These are phyloP conservation scores for Nothophoma quercina DNA, from an alignment of 2,329 filamentous ascomycete species.

Conservation along the genomic window DNA sequence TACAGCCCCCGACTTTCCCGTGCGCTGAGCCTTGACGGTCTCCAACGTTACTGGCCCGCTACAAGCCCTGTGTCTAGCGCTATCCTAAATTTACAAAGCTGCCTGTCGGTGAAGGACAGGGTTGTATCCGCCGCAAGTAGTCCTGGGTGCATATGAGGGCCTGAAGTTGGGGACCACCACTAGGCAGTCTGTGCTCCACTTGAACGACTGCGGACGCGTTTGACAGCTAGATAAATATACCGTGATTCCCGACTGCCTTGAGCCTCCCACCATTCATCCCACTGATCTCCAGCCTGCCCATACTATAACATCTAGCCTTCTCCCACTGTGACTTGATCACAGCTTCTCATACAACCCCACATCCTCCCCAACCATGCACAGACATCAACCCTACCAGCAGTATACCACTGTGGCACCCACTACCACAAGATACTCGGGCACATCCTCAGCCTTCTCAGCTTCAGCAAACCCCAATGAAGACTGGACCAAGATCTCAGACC, in stretches of 20 bases:
- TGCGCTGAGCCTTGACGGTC: conserved; percentile 30
- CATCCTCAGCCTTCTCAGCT: conserved; percentile 92
- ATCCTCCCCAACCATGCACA: conserved; percentile 50
- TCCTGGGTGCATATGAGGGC: conserved; percentile 38
- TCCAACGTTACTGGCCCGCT: conserved; percentile 38
- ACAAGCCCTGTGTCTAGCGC: conserved; percentile 35
- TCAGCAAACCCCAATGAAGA: conserved; percentile 96
- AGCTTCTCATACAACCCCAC: conserved; percentile 11
- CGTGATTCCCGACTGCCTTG: conserved; percentile 32
- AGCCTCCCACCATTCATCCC: conserved; percentile 33
- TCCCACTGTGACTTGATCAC: conserved; percentile 14
- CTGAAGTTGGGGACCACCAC: conserved; percentile 41
- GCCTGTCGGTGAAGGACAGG: conserved; percentile 42
- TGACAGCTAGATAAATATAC: conserved; percentile 43
- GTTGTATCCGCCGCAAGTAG: conserved; percentile 35
- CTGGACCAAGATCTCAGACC: conserved; percentile 98
- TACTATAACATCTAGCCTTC: conserved; percentile 26
- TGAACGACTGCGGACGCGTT: conserved; percentile 36
- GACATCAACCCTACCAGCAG: conserved; percentile 55
- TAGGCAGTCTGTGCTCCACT: conserved; percentile 39
- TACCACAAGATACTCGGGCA: conserved; percentile 72
- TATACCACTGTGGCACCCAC: conserved; percentile 51
- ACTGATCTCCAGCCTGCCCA: conserved; percentile 23
- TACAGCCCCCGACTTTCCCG: conserved; percentile 33
- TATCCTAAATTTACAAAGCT: conserved; percentile 42